phyloP scores from a whole-genome alignment of 495 filamentous ascomycete genomes.

The Clohesyomyces aquaticus region DNA sequence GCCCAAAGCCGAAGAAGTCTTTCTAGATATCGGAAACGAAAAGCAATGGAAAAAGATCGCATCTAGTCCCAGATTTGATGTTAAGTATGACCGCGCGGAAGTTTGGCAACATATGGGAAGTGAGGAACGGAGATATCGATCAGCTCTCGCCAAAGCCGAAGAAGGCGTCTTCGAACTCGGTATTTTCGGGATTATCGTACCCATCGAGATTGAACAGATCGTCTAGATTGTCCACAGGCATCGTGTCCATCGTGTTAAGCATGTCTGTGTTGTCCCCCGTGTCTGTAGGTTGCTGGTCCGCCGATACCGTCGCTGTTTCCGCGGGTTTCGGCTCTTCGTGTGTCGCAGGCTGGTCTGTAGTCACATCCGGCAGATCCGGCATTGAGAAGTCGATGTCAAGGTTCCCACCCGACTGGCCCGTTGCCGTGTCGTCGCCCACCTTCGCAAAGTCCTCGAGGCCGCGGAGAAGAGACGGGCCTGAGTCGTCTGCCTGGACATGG shows the following conservation, averaged over 20 bases:
- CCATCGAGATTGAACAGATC: conserved; percentile 38
- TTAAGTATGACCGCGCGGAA: no score
- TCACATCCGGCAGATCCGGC: conserved; percentile 30
- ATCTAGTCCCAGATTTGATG: no score
- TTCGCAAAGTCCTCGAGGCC: conserved; percentile 41
- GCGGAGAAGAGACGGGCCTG: conserved; percentile 33
- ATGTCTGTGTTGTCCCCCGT: conserved; percentile 9
- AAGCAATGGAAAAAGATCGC: no score
- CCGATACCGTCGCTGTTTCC: not conserved
- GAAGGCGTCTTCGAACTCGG: conserved; percentile 39
- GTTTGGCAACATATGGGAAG: no score
- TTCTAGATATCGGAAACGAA: no score
- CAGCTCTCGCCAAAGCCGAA: conserved; percentile 29
- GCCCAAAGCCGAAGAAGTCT: no score
- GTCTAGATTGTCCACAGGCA: conserved; percentile 28
- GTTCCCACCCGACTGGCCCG: conserved; percentile 8
- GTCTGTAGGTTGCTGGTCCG: not conserved
- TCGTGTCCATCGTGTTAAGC: conserved; percentile 16
- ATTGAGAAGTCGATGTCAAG: conserved; percentile 31
- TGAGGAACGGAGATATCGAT: no score
- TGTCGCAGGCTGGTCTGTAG: not conserved
- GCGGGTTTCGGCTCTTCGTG: not conserved
- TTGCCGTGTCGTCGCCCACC: not conserved
- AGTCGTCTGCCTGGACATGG: no score
- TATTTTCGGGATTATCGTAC: conserved; percentile 26